Conservation (phyloP, 1,284 basidiomycete genomes). For the Melampsora americana region DNA sequence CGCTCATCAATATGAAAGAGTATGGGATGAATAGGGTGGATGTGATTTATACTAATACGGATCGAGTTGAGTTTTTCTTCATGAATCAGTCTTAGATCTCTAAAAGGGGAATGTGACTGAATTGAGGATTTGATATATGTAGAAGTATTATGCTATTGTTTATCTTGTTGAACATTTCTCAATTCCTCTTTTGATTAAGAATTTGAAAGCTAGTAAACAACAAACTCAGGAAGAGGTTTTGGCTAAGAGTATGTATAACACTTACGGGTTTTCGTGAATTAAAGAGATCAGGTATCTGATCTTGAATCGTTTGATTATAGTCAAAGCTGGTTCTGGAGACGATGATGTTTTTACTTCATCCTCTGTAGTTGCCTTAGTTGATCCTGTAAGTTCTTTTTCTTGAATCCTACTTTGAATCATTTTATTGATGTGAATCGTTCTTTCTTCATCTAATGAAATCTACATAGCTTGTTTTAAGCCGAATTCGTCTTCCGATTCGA, state of each 20-base stretch:
- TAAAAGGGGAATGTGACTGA: neutral
- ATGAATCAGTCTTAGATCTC: constrained; percentile 47
- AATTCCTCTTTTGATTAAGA: constrained; percentile 18
- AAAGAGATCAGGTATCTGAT: neutral
- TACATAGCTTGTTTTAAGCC: constrained; percentile 77
- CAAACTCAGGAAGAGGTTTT: constrained; percentile 33
- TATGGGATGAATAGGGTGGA: constrained; percentile 65
- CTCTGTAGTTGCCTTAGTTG: constrained; percentile 82
- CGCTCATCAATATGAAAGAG: constrained; percentile 59
- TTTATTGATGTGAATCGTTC: neutral
- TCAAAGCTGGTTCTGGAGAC: constrained; percentile 19
- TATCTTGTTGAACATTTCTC: constrained; percentile 39
- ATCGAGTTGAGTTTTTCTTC: constrained; percentile 52
- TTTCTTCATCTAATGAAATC: no score
- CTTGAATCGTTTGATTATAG: constrained; percentile 3
- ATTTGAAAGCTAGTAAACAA: constrained; percentile 17
- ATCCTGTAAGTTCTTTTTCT: constrained; percentile 66
- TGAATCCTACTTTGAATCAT: constrained; percentile 34
- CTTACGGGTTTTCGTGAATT: neutral
- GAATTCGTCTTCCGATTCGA: constrained; percentile 78
- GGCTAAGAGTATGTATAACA: constrained; percentile 29
- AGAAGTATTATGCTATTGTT: constrained; percentile 31
- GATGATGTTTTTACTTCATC: constrained; percentile 53
- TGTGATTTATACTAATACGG: constrained; percentile 86
- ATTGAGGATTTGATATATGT: neutral